phyloP scores from a whole-genome alignment of 2,329 filamentous ascomycete species.

The Macroventuria anomochaeta region DNA sequence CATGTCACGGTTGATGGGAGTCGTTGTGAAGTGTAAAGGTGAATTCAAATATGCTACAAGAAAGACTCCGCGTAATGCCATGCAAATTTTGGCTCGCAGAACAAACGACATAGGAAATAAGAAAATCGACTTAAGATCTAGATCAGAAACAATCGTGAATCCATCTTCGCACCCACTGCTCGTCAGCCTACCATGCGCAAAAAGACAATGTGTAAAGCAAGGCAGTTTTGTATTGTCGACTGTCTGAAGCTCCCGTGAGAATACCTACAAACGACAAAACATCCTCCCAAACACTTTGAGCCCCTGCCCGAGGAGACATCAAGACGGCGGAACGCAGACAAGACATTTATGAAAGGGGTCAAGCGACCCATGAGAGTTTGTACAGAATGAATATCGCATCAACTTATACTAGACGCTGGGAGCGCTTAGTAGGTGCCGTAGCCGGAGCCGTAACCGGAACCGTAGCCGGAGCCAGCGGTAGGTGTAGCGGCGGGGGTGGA shows the following conservation, averaged over 20 bases:
- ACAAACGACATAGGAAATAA: conserved; percentile 13
- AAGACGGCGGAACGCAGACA: conserved; percentile 29
- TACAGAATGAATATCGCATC: conserved; percentile 25
- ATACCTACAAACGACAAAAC: conserved; percentile 27
- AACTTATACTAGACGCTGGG: conserved; percentile 23
- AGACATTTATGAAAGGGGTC: conserved; percentile 36
- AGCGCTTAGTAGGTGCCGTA: conserved; percentile 34
- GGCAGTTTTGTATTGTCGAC: conserved; percentile 18
- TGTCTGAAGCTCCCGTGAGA: conserved; percentile 15
- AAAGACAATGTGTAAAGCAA: conserved; percentile 9
- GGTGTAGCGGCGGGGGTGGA: conserved; percentile 22
- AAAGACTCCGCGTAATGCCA: conserved; percentile 16
- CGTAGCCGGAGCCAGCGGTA: conserved; percentile 24
- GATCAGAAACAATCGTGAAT: conserved; percentile 14
- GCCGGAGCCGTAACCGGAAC: conserved; percentile 26
- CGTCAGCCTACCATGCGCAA: conserved; percentile 7
- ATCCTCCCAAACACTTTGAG: conserved; percentile 22
- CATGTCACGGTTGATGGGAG: not conserved
- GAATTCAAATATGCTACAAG: conserved; percentile 10
- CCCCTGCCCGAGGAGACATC: conserved; percentile 30
- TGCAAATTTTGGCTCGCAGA: conserved; percentile 1
- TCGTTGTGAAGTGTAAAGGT: not conserved
- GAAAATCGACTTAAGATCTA: conserved; percentile 11
- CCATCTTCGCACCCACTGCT: conserved; percentile 3
- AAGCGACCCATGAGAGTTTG: conserved; percentile 29